A percentile compares a stretch with the other conserved stretches of the same genome.
Evolutionary conservation across 2,329 filamentous ascomycete species (phyloP).

Genomic region (Pseudocercospora fuligena): DNA sequence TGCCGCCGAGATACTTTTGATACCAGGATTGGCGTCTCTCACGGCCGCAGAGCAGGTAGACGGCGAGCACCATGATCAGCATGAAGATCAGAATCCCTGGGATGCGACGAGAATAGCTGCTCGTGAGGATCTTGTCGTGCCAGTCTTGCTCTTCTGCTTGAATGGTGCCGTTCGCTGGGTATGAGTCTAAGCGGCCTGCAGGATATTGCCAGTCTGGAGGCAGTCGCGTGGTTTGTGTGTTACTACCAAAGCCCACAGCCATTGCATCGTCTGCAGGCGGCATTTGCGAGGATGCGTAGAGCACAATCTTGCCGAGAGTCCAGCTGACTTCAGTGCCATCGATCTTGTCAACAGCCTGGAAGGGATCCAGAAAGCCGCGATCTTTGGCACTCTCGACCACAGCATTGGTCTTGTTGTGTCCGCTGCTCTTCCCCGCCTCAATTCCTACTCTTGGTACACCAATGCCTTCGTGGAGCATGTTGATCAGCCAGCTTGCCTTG

Average conservation of each 20-base stretch:
- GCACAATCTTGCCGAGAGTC: constrained; percentile 94
- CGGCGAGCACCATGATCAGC: constrained; percentile 69
- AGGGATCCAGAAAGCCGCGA: constrained; percentile 79
- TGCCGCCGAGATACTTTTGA: constrained; percentile 55
- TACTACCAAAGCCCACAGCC: constrained; percentile 92
- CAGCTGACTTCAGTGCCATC: constrained; percentile 91
- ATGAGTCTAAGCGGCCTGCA: constrained; percentile 48
- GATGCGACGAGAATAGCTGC: constrained; percentile 66
- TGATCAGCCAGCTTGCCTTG: constrained; percentile 98
- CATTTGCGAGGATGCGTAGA: constrained; percentile 90
- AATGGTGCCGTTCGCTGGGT: constrained; percentile 49
- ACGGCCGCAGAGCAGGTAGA: constrained; percentile 77
- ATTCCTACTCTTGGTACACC: constrained; percentile 85
- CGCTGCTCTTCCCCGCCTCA: constrained; percentile 58
- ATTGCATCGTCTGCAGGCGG: constrained; percentile 66
- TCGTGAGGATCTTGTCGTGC: constrained; percentile 67
- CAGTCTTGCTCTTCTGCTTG: constrained; percentile 55
- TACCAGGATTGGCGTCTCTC: constrained; percentile 69
- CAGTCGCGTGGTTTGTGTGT: constrained; percentile 48
- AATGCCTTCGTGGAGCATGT: constrained; percentile 93
- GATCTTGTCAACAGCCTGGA: constrained; percentile 92
- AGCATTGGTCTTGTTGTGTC: constrained; percentile 74
- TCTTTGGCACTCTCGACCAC: constrained; percentile 68
- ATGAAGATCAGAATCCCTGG: constrained; percentile 79
- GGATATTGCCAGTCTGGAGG: constrained; percentile 80